phyloP scores from a whole-genome alignment of 2,329 filamentous ascomycete genomes.

The Paracorniculantispora psalliotae region DNA sequence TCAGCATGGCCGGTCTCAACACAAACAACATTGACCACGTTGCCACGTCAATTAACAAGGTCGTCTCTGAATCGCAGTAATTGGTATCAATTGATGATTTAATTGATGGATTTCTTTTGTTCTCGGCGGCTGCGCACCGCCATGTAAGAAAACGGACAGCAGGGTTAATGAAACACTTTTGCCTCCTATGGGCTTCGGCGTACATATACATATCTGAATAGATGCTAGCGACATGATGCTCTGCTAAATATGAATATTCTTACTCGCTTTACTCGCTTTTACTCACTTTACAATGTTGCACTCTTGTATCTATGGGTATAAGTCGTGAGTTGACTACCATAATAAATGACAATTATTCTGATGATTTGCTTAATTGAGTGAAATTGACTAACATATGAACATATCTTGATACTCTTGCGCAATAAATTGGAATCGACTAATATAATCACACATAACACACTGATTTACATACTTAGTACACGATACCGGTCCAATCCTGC shows the following conservation, averaged over 20 bases:
- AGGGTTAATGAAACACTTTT: not conserved
- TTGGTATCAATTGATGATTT: too few relatives aligned
- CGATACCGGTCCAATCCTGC: slow-evolving; percentile 16
- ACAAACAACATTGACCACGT: slow-evolving; percentile 90
- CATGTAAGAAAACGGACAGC: slow-evolving; percentile 12
- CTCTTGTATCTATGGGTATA: too few relatives aligned
- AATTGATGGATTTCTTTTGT: slow-evolving; percentile 1
- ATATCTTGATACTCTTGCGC: too few relatives aligned
- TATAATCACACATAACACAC: not conserved
- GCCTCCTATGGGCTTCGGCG: not conserved
- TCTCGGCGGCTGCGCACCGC: not conserved
- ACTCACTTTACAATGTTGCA: too few relatives aligned
- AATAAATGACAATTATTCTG: too few relatives aligned
- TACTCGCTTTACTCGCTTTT: not conserved
- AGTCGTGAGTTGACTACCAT: not conserved
- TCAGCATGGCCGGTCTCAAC: slow-evolving; percentile 98
- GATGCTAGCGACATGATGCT: slow-evolving; percentile 9
- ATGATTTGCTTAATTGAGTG: too few relatives aligned
- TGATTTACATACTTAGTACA: not conserved
- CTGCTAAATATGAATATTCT: slow-evolving; percentile 6
- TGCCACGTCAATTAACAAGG: slow-evolving; percentile 80
- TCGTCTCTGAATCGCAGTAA: slow-evolving; percentile 46
- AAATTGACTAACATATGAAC: too few relatives aligned
- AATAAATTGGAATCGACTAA: too few relatives aligned
- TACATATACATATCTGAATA: slow-evolving; percentile 8